These are phyloP conservation scores for Rosa hybrid DNA, from an alignment of 331 rosid genomes.

Conservation along the genomic window DNA sequence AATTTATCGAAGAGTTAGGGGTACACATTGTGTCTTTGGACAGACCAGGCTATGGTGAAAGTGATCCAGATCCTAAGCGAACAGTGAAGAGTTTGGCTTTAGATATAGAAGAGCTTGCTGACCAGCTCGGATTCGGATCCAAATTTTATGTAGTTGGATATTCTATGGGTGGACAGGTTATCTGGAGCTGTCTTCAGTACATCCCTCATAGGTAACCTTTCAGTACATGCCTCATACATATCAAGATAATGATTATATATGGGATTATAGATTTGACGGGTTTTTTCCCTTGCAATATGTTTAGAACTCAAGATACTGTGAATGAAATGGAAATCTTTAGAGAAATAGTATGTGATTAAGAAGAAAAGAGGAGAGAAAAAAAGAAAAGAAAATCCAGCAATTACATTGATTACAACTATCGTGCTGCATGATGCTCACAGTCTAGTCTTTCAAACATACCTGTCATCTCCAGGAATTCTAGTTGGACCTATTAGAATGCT, in stretches of 20 bases:
- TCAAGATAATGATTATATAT: neutral
- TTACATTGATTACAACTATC: neutral
- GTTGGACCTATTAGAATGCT: neutral
- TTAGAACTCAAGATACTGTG: neutral
- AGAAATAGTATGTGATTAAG: neutral
- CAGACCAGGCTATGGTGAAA: constrained; percentile 48
- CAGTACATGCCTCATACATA: neutral
- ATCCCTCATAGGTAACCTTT: constrained; percentile 42
- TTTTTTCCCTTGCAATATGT: neutral
- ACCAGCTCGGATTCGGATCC: constrained; percentile 39
- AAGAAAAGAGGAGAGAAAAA: neutral
- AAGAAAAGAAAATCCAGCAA: neutral
- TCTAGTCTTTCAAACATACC: neutral
- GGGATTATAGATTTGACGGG: neutral
- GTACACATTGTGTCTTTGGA: constrained; percentile 35
- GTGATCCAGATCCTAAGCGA: constrained; percentile 40
- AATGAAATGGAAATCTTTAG: neutral
- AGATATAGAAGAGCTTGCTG: constrained; percentile 44
- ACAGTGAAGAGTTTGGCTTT: constrained; percentile 41
- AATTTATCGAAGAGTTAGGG: constrained; percentile 32
- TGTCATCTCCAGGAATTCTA: neutral
- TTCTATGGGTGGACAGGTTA: constrained; percentile 43
- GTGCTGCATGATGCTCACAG: neutral
- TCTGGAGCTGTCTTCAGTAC: constrained; percentile 46
- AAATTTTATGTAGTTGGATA: constrained; percentile 37